Base-by-base conservation (phyloP, 192 early-diverging fungal genomes). In the Entomortierella beljakovae region DNA sequence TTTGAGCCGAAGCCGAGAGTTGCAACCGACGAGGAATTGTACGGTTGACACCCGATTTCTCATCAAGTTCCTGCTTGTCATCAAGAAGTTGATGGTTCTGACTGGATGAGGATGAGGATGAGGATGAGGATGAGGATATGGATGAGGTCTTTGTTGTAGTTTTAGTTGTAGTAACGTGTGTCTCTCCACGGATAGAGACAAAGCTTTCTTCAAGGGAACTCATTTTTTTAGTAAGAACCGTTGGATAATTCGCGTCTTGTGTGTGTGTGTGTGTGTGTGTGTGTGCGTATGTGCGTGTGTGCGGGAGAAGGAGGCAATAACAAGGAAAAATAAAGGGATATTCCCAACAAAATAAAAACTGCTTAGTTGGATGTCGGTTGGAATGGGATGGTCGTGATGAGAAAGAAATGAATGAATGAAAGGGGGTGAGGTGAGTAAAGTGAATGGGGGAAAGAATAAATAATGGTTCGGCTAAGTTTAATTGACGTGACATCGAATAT, bases 161-260 rank as follows among this genome's bases (percentile, higher is more conserved):
- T n/a, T 37, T 48, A 37, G 5, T 38, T 16, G 7, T 38, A 25
- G n/a, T n/a, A 10, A 11, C 13, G 28, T 42, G 23, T 0, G 28
- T 58, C 18, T 61, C 64, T 28, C 62, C 61, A 2, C 65, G 61
- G 50, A 79, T 35, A 20, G 75, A 70, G 51, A 79, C 62, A 61
- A 70, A 79, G 62, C 75, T 79, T 9, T 64, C 75, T 22, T 69
- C 75, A 6, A 79, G 67, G 0, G 61, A 64, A 23, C 23, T 46
- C 43, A 46, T 46, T 46, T 46, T 46, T 46, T 46, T 46, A 4
- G 13, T 20, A 15, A 11, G 11, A 46, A 46, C 11, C 43, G 15
- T 11, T 46, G 4, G 20, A 46, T 4, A 46, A 10, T 46, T 46
- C 43, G 43, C 15, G 43, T 46, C 43, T 20, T 32, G 42, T 43